These are phyloP conservation scores for Cyclocybe cylindracea DNA, from an alignment of 768 basidiomycete species.

Conservation along the genomic window DNA sequence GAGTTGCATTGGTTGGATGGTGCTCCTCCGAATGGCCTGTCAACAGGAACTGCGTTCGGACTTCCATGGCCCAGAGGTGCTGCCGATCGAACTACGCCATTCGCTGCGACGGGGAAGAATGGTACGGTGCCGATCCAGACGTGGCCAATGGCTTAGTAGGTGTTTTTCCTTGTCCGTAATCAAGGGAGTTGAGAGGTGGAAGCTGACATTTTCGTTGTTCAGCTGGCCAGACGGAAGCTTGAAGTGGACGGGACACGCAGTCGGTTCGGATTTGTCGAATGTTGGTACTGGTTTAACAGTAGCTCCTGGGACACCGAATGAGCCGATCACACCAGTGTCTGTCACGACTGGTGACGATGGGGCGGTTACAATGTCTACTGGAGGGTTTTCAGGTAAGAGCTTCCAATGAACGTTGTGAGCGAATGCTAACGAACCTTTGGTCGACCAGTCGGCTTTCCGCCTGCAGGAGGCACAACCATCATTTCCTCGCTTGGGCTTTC, in stretches of 20 bases:
- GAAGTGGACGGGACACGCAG: slow-evolving; percentile 41
- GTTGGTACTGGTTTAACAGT: slow-evolving; percentile 21
- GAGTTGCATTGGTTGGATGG: slow-evolving; percentile 35
- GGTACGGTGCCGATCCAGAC: slow-evolving; percentile 19
- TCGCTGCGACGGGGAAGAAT: slow-evolving; percentile 3
- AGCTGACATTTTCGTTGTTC: not conserved
- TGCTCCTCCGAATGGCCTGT: slow-evolving; percentile 24
- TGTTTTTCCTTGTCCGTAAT: not conserved
- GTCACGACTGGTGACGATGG: slow-evolving; percentile 22
- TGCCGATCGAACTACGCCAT: slow-evolving; percentile 37
- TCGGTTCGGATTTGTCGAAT: slow-evolving; percentile 27
- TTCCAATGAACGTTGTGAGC: not conserved
- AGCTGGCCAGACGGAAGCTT: slow-evolving; percentile 41
- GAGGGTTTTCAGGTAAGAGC: slow-evolving; percentile 30
- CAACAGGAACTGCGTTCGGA: slow-evolving; percentile 36
- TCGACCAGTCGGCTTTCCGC: slow-evolving; percentile 29
- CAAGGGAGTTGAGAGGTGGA: not conserved
- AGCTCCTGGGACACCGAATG: slow-evolving; percentile 31
- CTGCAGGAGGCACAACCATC: slow-evolving; percentile 27
- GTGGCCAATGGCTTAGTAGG: slow-evolving; percentile 40
- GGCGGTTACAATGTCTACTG: slow-evolving; percentile 31
- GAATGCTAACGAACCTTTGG: not conserved
- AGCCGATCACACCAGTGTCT: slow-evolving; percentile 31
- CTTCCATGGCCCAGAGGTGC: slow-evolving; percentile 37
- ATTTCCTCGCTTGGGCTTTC: slow-evolving; percentile 30